These are phyloP conservation scores for Nakaseomyces delphensis DNA, from an alignment of 1,139 yeast genomes.

Conservation along the genomic window DNA sequence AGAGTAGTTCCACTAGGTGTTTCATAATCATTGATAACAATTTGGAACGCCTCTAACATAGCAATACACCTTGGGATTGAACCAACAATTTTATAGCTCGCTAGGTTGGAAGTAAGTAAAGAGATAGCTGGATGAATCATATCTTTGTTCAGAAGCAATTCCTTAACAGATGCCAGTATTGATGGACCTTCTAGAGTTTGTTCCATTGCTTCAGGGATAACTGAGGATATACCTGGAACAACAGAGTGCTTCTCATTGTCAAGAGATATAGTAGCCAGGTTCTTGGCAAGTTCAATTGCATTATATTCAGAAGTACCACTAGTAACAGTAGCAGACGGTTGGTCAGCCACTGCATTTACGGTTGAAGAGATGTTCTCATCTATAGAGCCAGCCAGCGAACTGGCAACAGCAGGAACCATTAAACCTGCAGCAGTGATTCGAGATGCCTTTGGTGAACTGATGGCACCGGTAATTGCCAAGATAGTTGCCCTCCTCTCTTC, in stretches of 20 bases:
- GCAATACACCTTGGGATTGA: conserved; percentile 77
- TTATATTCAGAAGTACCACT: conserved; percentile 10
- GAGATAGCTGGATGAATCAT: conserved; percentile 84
- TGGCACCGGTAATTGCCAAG: conserved; percentile 33
- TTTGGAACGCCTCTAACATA: conserved; percentile 79
- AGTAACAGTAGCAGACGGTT: conserved; percentile 10
- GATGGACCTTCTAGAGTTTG: conserved; percentile 23
- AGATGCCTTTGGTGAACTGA: conserved; percentile 28
- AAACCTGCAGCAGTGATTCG: conserved; percentile 32
- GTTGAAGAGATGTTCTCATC: conserved; percentile 19
- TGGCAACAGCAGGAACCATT: conserved; percentile 27
- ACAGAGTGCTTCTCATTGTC: conserved; percentile 23
- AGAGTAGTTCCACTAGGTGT: conserved; percentile 84
- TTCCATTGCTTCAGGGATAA: conserved; percentile 26
- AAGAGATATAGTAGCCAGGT: conserved; percentile 24
- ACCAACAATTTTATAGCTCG: conserved; percentile 82
- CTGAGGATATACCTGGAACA: conserved; percentile 29
- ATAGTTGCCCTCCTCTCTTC: conserved; percentile 63
- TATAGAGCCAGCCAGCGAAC: conserved; percentile 17
- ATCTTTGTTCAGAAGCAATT: conserved; percentile 31
- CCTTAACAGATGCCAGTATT: conserved; percentile 27
- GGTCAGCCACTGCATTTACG: conserved; percentile 12
- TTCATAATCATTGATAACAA: conserved; percentile 66
- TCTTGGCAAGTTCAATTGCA: conserved; percentile 22
- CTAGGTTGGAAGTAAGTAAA: conserved; percentile 68